These are phyloP conservation scores for Fusarium metavorans DNA, from an alignment of 2,329 filamentous ascomycete species.

Conservation along the genomic window DNA sequence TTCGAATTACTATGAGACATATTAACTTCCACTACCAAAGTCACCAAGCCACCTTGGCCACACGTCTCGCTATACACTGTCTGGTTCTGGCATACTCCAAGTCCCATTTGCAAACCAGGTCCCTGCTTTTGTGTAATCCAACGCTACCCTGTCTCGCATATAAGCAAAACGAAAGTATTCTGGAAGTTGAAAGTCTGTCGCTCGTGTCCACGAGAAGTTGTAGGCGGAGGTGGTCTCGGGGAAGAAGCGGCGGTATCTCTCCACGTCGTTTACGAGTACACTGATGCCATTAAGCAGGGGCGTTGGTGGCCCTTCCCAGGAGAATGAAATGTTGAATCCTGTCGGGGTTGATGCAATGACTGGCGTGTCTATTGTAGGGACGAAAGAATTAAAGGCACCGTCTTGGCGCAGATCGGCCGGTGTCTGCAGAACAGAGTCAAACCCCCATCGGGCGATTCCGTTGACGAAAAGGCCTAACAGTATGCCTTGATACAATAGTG, in stretches of 20 bases:
- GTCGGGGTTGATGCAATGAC: neutral
- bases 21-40: neutral
- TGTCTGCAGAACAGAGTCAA: neutral
- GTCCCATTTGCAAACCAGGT: neutral
- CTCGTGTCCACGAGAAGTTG: neutral
- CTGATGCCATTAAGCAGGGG: neutral
- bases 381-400: neutral
- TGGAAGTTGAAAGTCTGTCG: neutral
- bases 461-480: neutral
- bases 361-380: neutral
- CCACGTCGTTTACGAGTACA: neutral
- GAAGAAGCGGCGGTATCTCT: neutral
- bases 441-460: neutral
- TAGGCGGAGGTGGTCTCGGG: neutral
- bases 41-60: neutral
- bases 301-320: neutral
- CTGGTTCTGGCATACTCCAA: neutral
- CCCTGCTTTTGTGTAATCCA: neutral
- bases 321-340: neutral
- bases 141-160: neutral
- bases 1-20: neutral
- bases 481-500: neutral
- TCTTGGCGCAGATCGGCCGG: neutral
- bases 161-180: neutral
- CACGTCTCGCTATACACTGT: neutral